These are phyloP conservation scores for Exophiala oligosperma DNA, from an alignment of 2,329 filamentous ascomycete species.

Conservation along the genomic window DNA sequence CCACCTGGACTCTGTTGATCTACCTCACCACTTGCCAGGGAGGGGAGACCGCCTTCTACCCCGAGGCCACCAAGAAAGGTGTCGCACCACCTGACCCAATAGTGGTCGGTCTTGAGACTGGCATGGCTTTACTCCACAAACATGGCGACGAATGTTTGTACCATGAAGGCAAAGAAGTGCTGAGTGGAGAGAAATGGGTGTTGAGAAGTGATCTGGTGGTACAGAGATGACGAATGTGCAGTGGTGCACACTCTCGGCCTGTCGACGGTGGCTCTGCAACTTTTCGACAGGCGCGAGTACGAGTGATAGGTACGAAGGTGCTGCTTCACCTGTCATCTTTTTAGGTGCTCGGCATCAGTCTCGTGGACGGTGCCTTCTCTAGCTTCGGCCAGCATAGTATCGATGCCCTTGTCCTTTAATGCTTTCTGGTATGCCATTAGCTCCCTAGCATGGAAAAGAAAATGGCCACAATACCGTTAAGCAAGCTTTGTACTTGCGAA, in stretches of 20 bases:
- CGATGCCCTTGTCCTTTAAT: constrained; percentile 85
- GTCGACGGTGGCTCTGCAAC: no score
- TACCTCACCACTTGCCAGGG: constrained; percentile 84
- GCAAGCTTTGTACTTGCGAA: constrained; percentile 86
- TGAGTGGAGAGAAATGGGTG: constrained; percentile 84
- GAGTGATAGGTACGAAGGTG: not conserved
- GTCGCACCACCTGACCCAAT: constrained; percentile 55
- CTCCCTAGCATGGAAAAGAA: not conserved
- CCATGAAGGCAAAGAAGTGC: constrained; percentile 81
- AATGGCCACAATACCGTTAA: constrained; percentile 62
- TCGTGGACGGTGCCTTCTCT: constrained; percentile 79
- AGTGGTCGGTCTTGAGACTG: constrained; percentile 73
- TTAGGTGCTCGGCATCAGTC: constrained; percentile 72
- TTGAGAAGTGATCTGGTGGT: constrained; percentile 73
- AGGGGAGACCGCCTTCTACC: constrained; percentile 91
- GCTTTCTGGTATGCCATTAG: constrained; percentile 60
- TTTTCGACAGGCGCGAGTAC: not conserved
- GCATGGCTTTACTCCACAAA: constrained; percentile 81
- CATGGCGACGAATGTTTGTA: constrained; percentile 88
- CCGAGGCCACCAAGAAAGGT: constrained; percentile 55
- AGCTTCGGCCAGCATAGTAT: constrained; percentile 88
- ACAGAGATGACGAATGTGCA: constrained; percentile 30
- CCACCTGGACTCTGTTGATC: constrained; percentile 88
- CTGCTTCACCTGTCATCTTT: constrained; percentile 26
- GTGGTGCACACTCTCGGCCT: no score